A percentile compares a stretch with the other conserved stretches of the same genome.
phyloP scores from a whole-genome alignment of 345 rosid genomes.

The Dovyalis caffra region DNA sequence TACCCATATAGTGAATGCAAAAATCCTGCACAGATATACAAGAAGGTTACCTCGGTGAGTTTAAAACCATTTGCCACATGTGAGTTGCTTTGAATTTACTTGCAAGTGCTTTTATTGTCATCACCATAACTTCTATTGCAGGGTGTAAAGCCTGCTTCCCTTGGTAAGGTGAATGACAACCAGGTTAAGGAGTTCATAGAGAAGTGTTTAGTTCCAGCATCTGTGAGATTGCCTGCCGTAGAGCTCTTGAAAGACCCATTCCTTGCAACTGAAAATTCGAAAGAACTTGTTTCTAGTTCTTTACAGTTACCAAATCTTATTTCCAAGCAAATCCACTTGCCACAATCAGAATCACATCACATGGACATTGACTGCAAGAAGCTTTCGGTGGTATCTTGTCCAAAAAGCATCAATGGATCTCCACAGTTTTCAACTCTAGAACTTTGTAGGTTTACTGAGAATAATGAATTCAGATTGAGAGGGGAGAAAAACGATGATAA shows the following conservation, averaged over 20 bases:
- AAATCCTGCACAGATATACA: constrained; percentile 92
- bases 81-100: background rate
- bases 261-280: constrained; percentile 40
- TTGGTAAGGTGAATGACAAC: constrained; percentile 59
- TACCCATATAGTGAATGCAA: constrained; percentile 88
- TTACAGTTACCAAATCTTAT: constrained; percentile 20
- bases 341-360: constrained; percentile 57
- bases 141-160: constrained; percentile 80
- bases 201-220: constrained; percentile 80
- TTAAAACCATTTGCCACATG: constrained; percentile 1
- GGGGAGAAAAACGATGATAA: constrained; percentile 51
- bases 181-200: constrained; percentile 74
- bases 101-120: background rate
- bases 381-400: constrained; percentile 45
- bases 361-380: constrained; percentile 64
- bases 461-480: constrained; percentile 50
- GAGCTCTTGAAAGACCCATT: constrained; percentile 78
- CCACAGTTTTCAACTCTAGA: constrained; percentile 43
- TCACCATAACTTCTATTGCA: constrained; percentile 26
- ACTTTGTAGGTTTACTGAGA: constrained; percentile 42
- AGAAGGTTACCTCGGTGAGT: constrained; percentile 90
- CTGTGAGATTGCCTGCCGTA: constrained; percentile 68
- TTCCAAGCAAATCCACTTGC: constrained; percentile 11
- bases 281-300: constrained; percentile 57
- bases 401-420: constrained; percentile 40